A percentile compares a stretch with the other conserved stretches of the same genome.
Conservation (phyloP, 2,329 filamentous ascomycete species). For the Ophiognomonia clavigignenti-juglandacearum region DNA sequence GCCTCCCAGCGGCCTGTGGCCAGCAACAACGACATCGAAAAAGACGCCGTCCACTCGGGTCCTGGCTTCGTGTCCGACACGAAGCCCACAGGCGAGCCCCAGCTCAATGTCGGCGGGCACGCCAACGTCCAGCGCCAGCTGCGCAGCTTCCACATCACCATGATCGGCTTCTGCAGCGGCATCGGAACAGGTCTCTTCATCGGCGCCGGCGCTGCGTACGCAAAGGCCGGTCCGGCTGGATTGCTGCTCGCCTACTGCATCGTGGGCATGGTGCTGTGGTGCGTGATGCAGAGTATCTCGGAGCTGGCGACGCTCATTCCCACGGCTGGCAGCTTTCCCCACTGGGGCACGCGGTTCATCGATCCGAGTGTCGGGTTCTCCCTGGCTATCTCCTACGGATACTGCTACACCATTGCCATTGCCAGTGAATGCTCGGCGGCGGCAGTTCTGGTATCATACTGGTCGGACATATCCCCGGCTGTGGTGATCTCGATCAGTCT, state of each 20-base stretch:
- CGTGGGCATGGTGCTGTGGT: slow-evolving; percentile 13
- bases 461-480: slow-evolving; percentile 15
- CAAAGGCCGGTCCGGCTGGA: slow-evolving; percentile 17
- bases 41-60: slow-evolving; percentile 10
- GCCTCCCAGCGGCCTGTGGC: neutral
- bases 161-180: slow-evolving; percentile 18
- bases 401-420: slow-evolving; percentile 18
- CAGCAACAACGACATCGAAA: slow-evolving; percentile 11
- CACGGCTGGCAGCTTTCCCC: slow-evolving; percentile 17
- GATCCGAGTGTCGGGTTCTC: slow-evolving; percentile 16
- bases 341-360: slow-evolving; percentile 18
- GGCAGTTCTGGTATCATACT: slow-evolving; percentile 17
- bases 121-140: slow-evolving; percentile 16
- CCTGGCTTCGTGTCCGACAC: slow-evolving; percentile 14
- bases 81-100: slow-evolving; percentile 9
- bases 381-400: slow-evolving; percentile 17
- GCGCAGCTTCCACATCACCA: slow-evolving; percentile 15
- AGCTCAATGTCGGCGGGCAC: slow-evolving; percentile 15
- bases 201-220: slow-evolving; percentile 15
- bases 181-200: slow-evolving; percentile 19
- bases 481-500: slow-evolving; percentile 16
- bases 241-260: slow-evolving; percentile 15
- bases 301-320: slow-evolving; percentile 18
- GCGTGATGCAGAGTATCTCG: slow-evolving; percentile 17
- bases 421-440: slow-evolving; percentile 17